Evolutionary conservation across 108 stramenopile species (phyloP).

Genomic region (Stephanodiscus minutulus): DNA sequence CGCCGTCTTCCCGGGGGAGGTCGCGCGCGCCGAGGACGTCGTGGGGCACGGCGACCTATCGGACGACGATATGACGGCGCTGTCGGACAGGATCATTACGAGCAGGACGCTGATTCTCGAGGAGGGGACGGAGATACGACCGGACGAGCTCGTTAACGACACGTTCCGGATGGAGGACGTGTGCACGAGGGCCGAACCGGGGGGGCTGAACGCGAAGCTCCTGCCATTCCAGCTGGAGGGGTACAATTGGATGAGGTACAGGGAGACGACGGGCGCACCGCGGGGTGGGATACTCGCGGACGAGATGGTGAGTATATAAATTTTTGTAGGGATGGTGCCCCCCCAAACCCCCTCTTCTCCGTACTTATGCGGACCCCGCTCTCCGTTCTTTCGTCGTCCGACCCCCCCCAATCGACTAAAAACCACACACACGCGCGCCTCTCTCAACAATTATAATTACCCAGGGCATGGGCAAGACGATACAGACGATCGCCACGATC

Average conservation of each 20-base stretch:
- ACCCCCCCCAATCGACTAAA: neutral
- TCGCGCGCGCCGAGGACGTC: constrained; percentile 54
- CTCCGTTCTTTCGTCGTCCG: neutral
- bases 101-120: constrained; percentile 58
- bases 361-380: too few species aligned
- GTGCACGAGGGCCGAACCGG: constrained; percentile 60
- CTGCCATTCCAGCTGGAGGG: constrained; percentile 98
- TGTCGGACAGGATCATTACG: constrained; percentile 58
- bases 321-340: neutral
- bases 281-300: constrained; percentile 95
- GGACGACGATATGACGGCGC: constrained; percentile 52
- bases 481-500: constrained; percentile 94
- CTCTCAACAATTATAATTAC: neutral
- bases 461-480: constrained; percentile 77
- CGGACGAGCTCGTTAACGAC: constrained; percentile 90
- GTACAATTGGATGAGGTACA: constrained; percentile 90
- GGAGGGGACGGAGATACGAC: constrained; percentile 76
- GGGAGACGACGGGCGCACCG: constrained; percentile 72
- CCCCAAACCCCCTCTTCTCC: too few species aligned
- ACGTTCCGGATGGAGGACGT: constrained; percentile 71
- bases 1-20: constrained; percentile 64
- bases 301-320: constrained; percentile 43
- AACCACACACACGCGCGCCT: too few species aligned
- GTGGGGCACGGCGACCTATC: constrained; percentile 59
- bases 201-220: constrained; percentile 74